Evolutionary conservation across 2,329 filamentous ascomycete species (phyloP).

Genomic region (Arthroderma sp.): DNA sequence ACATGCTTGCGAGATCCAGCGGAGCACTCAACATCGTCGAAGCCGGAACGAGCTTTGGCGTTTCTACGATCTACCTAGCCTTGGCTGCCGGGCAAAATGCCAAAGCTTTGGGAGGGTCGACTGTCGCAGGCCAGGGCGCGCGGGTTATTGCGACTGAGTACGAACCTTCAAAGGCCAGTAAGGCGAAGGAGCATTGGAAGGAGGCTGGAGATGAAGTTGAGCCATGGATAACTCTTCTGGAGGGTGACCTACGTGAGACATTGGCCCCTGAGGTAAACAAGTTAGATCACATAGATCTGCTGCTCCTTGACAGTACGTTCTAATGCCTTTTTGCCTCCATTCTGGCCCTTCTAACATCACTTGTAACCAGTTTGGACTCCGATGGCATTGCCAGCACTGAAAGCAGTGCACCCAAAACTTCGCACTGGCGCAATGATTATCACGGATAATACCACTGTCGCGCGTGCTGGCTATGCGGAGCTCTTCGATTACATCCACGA

Average conservation of each 20-base stretch:
- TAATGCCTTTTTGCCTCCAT: neutral
- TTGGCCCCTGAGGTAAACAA: conserved; percentile 35
- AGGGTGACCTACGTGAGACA: conserved; percentile 46
- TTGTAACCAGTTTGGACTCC: conserved; percentile 39
- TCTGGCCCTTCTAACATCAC: neutral
- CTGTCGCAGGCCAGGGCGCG: conserved; percentile 18
- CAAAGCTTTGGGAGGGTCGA: conserved; percentile 2
- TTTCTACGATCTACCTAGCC: conserved; percentile 50
- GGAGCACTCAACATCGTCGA: conserved; percentile 43
- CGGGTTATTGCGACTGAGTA: conserved; percentile 49
- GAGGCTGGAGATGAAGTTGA: conserved; percentile 37
- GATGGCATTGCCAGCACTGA: conserved; percentile 40
- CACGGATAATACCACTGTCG: conserved; percentile 35
- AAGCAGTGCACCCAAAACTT: conserved; percentile 34
- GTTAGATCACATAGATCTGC: conserved; percentile 35
- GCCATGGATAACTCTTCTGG: conserved; percentile 41
- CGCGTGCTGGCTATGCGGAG: conserved; percentile 33
- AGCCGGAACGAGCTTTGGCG: conserved; percentile 48
- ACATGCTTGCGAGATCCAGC: conserved; percentile 38
- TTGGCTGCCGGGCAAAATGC: conserved; percentile 42
- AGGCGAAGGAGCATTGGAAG: conserved; percentile 42
- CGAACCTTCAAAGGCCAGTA: conserved; percentile 40
- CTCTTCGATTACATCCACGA: conserved; percentile 35
- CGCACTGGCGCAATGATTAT: conserved; percentile 37
- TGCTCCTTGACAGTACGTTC: conserved; percentile 48